Evolutionary conservation across 2,329 filamentous ascomycete species (phyloP).

Genomic region (Pseudogymnoascus sp.): DNA sequence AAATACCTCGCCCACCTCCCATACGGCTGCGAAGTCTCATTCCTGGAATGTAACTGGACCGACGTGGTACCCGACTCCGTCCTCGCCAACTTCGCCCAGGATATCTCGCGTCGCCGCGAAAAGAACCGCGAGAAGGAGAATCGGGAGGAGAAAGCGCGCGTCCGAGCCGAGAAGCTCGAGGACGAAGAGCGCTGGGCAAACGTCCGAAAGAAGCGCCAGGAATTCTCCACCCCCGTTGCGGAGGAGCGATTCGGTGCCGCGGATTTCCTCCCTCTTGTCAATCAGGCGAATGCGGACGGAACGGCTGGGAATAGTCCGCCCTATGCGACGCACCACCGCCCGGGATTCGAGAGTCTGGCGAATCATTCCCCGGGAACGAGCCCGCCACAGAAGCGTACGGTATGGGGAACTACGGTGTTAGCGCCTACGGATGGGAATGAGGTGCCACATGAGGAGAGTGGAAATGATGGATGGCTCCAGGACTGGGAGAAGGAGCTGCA

Average conservation of each 20-base stretch:
- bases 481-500: slow-evolving; percentile 73
- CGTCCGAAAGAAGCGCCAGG: slow-evolving; percentile 47
- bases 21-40: slow-evolving; percentile 63
- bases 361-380: slow-evolving; percentile 63
- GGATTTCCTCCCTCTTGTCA: slow-evolving; percentile 57
- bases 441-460: slow-evolving; percentile 19
- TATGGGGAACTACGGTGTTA: slow-evolving; percentile 82
- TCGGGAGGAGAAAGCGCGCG: slow-evolving; percentile 60
- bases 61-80: slow-evolving; percentile 57
- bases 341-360: slow-evolving; percentile 60
- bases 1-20: slow-evolving; percentile 66
- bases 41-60: slow-evolving; percentile 69
- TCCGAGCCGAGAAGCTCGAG: slow-evolving; percentile 60
- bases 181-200: slow-evolving; percentile 56
- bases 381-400: slow-evolving; percentile 66
- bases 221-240: slow-evolving; percentile 22
- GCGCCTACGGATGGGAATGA: slow-evolving; percentile 35
- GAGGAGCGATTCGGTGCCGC: slow-evolving; percentile 41
- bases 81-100: slow-evolving; percentile 51
- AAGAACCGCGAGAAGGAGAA: slow-evolving; percentile 60
- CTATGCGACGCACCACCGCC: slow-evolving; percentile 47
- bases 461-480: slow-evolving; percentile 78
- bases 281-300: slow-evolving; percentile 38
- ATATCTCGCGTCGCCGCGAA: slow-evolving; percentile 56
- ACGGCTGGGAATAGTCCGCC: slow-evolving; percentile 40